A percentile compares a stretch with the other conserved stretches of the same genome.
Conservation (phyloP, 345 rosid genomes). For the Chamaenerion angustifolium region DNA sequence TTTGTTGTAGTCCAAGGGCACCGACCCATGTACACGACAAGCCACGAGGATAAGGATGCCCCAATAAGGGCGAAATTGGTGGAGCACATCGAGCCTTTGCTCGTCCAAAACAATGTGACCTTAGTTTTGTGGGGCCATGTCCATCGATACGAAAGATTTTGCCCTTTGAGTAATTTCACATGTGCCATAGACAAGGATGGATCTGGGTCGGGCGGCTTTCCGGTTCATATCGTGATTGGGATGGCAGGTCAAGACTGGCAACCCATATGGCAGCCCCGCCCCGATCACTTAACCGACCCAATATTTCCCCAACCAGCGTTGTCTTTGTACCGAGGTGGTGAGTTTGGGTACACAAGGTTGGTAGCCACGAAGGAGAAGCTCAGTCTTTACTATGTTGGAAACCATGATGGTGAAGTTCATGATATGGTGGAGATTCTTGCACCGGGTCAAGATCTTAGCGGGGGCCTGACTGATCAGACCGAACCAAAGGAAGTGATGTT, state of each 20-base stretch:
- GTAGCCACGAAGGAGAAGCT: conserved; percentile 73
- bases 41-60: conserved; percentile 40
- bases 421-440: conserved; percentile 68
- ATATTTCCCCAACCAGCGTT: conserved; percentile 62
- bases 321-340: conserved; percentile 81
- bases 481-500: conserved; percentile 8
- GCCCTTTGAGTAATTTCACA: conserved; percentile 65
- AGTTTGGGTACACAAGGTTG: conserved; percentile 79
- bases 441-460: conserved; percentile 50
- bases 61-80: conserved; percentile 47
- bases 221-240: conserved; percentile 85
- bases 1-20: conserved; percentile 79
- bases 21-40: conserved; percentile 91
- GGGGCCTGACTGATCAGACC: conserved; percentile 13
- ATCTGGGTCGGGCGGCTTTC: conserved; percentile 25
- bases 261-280: conserved; percentile 72
- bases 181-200: conserved; percentile 24
- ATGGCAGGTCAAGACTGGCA: conserved; percentile 97
- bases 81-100: conserved; percentile 72
- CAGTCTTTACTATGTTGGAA: conserved; percentile 56
- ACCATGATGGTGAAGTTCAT: conserved; percentile 84
- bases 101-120: conserved; percentile 54
- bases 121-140: conserved; percentile 96
- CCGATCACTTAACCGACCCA: conserved; percentile 45
- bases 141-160: conserved; percentile 84